Percentiles rank a stretch among this genome's conserved stretches.
These are phyloP conservation scores for Pelargonium myrrhifolium DNA, from an alignment of 441 rosid genomes.

Conservation along the genomic window DNA sequence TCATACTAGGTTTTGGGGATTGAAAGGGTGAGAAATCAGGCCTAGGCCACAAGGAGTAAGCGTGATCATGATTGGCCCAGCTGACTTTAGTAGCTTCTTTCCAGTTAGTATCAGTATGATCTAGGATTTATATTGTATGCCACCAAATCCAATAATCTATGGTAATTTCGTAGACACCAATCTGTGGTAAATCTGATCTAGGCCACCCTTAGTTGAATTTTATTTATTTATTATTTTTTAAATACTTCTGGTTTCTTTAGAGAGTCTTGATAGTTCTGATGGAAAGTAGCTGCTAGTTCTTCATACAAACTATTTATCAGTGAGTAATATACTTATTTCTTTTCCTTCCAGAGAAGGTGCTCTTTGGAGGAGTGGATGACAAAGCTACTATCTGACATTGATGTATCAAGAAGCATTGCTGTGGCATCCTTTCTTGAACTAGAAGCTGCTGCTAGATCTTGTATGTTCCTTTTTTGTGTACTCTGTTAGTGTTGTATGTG, in stretches of 20 bases:
- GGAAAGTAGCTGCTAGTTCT: neutral
- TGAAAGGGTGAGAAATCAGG: no score
- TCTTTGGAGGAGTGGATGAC: conserved; percentile 97
- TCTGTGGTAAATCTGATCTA: neutral
- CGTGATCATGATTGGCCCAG: no score
- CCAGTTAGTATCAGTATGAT: no score
- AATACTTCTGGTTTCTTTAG: neutral
- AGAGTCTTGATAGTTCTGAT: neutral
- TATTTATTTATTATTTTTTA: no score
- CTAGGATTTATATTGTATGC: no score
- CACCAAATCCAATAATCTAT: no score
- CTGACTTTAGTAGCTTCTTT: no score
- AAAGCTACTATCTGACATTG: conserved; percentile 88
- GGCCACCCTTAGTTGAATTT: no score
- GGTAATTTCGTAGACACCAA: neutral
- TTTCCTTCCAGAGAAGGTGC: conserved; percentile 84
- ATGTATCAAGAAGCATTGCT: conserved; percentile 74
- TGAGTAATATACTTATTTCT: conserved; percentile 35
- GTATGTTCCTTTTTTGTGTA: conserved; percentile 42
- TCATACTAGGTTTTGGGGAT: no score
- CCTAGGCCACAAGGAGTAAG: no score
- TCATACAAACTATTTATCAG: conserved; percentile 1
- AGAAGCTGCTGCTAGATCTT: conserved; percentile 93
- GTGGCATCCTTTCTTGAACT: conserved; percentile 95
- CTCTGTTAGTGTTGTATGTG: conserved; percentile 6